Percentiles rank a stretch among this genome's conserved stretches.
These are phyloP conservation scores for Amanita jacksonii DNA, from an alignment of 768 basidiomycete genomes.

Conservation along the genomic window DNA sequence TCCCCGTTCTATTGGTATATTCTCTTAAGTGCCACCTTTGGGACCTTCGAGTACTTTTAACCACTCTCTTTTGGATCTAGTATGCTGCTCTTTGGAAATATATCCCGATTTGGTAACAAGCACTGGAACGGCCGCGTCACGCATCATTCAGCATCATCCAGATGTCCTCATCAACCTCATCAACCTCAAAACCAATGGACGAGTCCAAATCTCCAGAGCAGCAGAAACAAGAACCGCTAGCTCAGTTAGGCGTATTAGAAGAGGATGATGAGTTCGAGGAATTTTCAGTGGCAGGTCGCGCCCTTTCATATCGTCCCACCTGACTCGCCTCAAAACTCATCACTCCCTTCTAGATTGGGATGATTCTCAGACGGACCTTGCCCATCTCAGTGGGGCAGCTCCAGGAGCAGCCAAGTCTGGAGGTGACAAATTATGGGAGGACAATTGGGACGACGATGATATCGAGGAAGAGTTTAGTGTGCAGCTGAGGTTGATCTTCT, in stretches of 20 bases:
- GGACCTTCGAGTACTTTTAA: too few relatives aligned
- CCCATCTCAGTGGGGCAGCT: constrained; percentile 63
- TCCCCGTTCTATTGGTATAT: too few relatives aligned
- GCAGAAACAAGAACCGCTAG: constrained; percentile 36
- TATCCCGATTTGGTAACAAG: background rate
- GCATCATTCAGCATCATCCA: constrained; percentile 7
- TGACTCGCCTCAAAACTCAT: background rate
- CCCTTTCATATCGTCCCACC: background rate
- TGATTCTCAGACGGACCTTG: constrained; percentile 74
- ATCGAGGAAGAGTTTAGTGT: constrained; percentile 96
- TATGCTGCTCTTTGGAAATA: too few relatives aligned
- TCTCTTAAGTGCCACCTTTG: too few relatives aligned
- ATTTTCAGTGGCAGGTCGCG: constrained; percentile 71
- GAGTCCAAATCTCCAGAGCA: constrained; percentile 28
- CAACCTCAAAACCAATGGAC: constrained; percentile 31
- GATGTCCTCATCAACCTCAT: constrained; percentile 34
- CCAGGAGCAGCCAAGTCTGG: constrained; percentile 71
- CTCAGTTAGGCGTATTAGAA: constrained; percentile 82
- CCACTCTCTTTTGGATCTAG: too few relatives aligned
- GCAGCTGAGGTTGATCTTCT: constrained; percentile 73
- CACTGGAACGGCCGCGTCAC: constrained; percentile 1
- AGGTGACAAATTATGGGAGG: constrained; percentile 95
- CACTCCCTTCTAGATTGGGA: constrained; percentile 59
- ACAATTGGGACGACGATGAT: constrained; percentile 99
- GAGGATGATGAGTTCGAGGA: constrained; percentile 98